Base-by-base conservation (phyloP, 352 stramenopile species). In the Aphanomyces euteiches region DNA sequence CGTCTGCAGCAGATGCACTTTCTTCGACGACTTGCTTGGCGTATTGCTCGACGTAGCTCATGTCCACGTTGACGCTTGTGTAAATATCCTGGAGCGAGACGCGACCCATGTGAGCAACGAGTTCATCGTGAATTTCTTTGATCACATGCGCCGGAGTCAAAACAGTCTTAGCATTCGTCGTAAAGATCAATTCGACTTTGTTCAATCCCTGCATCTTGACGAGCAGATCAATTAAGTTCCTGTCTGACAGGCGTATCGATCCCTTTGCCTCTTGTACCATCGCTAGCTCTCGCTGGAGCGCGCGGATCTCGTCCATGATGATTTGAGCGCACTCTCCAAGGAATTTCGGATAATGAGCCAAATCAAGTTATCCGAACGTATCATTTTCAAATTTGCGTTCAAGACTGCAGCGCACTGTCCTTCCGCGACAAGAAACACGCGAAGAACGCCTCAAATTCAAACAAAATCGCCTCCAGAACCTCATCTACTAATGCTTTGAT, bases 161-260 rank as follows among this genome's bases (percentile, higher is more conserved):
- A 60, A 93, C 84, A 72, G 92, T 79, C 74, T 91, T 93, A 53
- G 83, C 87, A 54, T 84, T 84, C 74, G 86, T 79, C 73, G 86
- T 92, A 79, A 90, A 86, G 65, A 92, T 78, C 60, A 94, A 76
- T 61, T 90, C 79, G 60, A 94, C 76, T 77, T 90, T 90, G 47
- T 81, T 77, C 21, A 90, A 74, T 69, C 83, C 75, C 75, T 92
- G 82, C 19, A 94, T 75, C 78, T 92, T 92, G 19, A 79, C 74
- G 53, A 94, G 75, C 47, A 94, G 72, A 60, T 94, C 87, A 66
- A 94, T 80, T 13, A 92, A 75, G 67, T 94, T 91, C 78, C 90
- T 83, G 74, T 92, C 82, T 69, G 84, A 92, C 34, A 94, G 79
- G 76, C 90, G 90, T 57, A 92, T 80, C 53, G 78, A 78, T 66